Percentiles rank a stretch among this genome's conserved stretches.
Conservation (phyloP, 2,329 filamentous ascomycete genomes). For the Sphaerulina vaccinii region DNA sequence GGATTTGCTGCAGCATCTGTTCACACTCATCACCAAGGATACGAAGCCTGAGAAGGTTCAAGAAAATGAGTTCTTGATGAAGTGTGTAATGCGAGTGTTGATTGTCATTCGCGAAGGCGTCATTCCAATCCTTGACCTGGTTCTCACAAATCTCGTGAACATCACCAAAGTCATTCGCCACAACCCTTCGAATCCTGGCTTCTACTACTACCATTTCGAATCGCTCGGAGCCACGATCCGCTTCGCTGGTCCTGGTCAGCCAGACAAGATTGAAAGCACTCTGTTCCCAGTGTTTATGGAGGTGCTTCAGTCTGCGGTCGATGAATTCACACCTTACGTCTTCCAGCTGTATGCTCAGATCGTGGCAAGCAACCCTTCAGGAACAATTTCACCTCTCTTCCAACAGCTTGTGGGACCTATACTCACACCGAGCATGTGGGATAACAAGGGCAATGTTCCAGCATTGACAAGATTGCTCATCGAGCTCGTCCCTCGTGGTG, state of each 20-base stretch:
- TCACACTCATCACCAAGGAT: constrained; percentile 85
- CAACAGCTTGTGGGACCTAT: constrained; percentile 74
- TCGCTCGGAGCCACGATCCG: constrained; percentile 84
- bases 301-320: constrained; percentile 77
- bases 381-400: constrained; percentile 77
- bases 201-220: constrained; percentile 99
- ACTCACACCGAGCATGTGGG: constrained; percentile 81
- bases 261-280: constrained; percentile 72
- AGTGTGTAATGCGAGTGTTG: constrained; percentile 95
- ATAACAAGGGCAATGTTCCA: constrained; percentile 87
- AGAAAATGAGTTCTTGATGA: constrained; percentile 98
- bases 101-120: constrained; percentile 88
- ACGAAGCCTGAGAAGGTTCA: constrained; percentile 86
- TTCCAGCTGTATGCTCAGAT: constrained; percentile 94
- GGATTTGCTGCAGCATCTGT: constrained; percentile 84
- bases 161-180: constrained; percentile 90
- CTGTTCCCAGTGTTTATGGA: constrained; percentile 81
- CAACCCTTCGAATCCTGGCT: constrained; percentile 95
- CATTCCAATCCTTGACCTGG: constrained; percentile 68
- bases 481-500: constrained; percentile 77
- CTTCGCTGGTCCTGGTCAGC: constrained; percentile 67
- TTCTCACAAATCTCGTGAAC: constrained; percentile 79
- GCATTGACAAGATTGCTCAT: constrained; percentile 81
- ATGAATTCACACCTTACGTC: constrained; percentile 93
- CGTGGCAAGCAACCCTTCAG: constrained; percentile 78